Base-by-base conservation (phyloP, 257 asterid species). In the Prunella vulgaris region DNA sequence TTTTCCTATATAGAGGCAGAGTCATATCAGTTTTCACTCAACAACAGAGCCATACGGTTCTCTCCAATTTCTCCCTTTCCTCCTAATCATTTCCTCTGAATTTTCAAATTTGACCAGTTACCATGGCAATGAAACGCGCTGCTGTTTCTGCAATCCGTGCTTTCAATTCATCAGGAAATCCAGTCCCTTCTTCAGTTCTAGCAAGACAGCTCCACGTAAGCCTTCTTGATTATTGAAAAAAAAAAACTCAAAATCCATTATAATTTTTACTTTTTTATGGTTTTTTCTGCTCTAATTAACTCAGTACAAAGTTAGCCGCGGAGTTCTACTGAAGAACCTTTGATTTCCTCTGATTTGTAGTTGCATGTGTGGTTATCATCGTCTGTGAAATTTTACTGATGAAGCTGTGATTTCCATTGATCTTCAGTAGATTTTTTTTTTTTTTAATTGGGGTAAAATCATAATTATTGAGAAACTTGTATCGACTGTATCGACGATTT, bases 51-150 rank as follows among this genome's bases (percentile, higher is more conserved):
- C 69, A n/a, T 72, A 73, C 72, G 5, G 68, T 63, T 73, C 78
- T 73, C 72, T 77, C 38, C 72, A 24, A 14, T 68, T 32, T 3
- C 63, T 10, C 69, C 13, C 30, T 49, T 32, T 66, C 33, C 73
- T 33, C 69, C 70, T 3, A 33, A 49, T 42, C 71, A 30, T 5
- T 30, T 21, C 17, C 30, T 57, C 70, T 27, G n/a, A 5, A 5
- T 46, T 13, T 14, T 48, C 33, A 15, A 62, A 5, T 25, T 48
- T 15, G 52, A 54, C 4, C 68, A 42, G 3, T 71, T 10, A 48
- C 33, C 60, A 89, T 88, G 96, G 96, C 97, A 78, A 86, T 88
- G 97, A 90, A 84, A 61, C 87, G 93, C 73, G 95, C 61, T 28
- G 89, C 83, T 68, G 60, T 84, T 9, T 79, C 88, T 68, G 90